Evolutionary conservation across 2,329 filamentous ascomycete genomes (phyloP).

Genomic region (Coniochaeta prunicola): DNA sequence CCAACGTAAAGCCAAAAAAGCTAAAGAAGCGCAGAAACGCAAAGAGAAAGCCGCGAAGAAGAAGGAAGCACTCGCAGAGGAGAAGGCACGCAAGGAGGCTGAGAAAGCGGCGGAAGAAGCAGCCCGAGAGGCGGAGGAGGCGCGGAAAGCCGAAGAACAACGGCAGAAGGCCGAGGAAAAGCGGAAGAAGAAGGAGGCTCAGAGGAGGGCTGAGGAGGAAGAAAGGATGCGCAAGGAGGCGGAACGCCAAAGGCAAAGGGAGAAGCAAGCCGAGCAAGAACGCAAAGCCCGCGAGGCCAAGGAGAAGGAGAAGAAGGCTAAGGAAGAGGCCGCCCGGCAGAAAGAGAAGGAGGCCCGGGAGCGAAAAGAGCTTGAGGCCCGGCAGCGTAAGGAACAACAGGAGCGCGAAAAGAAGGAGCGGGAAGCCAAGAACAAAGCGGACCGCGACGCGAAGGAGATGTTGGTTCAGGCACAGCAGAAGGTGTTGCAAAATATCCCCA

Average conservation of each 20-base stretch:
- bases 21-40: conserved; percentile 87
- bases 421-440: conserved; percentile 29
- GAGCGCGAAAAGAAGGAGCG: conserved; percentile 49
- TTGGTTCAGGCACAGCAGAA: conserved; percentile 26
- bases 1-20: conserved; percentile 84
- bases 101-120: conserved; percentile 86
- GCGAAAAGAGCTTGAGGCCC: conserved; percentile 67
- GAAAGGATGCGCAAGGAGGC: conserved; percentile 78
- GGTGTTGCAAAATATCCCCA: conserved; percentile 35
- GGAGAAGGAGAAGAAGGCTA: conserved; percentile 75
- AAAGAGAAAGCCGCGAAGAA: conserved; percentile 90
- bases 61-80: conserved; percentile 83
- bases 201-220: conserved; percentile 85
- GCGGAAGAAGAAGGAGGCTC: conserved; percentile 81
- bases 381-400: conserved; percentile 56
- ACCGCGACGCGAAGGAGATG: conserved; percentile 33
- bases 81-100: conserved; percentile 79
- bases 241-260: conserved; percentile 75
- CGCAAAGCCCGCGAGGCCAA: conserved; percentile 74
- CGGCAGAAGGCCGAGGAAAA: conserved; percentile 81
- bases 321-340: conserved; percentile 67
- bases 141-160: conserved; percentile 73
- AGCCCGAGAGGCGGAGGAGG: conserved; percentile 66
- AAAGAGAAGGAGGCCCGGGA: conserved; percentile 74
- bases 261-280: conserved; percentile 78